Base-by-base conservation (phyloP, 192 early-diverging fungal species). In the Coemansia sp. region DNA sequence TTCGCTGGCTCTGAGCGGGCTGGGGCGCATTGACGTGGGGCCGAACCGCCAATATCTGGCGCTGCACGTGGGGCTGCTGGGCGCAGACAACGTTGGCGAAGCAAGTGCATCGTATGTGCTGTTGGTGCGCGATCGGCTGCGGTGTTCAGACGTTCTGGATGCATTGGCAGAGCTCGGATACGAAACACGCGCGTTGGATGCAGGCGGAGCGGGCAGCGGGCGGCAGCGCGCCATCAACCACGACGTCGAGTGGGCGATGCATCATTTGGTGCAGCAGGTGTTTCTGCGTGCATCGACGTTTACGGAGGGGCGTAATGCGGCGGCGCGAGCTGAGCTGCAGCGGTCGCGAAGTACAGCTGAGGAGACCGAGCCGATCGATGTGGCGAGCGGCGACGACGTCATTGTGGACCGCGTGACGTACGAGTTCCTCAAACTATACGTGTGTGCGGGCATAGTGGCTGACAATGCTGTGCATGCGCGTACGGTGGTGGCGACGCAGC, bases 191-290 rank as follows among this genome's bases (percentile, higher is more conserved):
- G 79, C 63, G 23, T 52, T 74, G 17, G 72, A 73, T n/a, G 65
- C 72, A 27, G 73, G 64, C 15, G 56, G 56, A 27, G 69, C 58
- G 19, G 70, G 66, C 39, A 73, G 73, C 58, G 69, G 78, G 29
- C 64, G 74, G 5, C 65, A 79, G 60, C 73, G 81, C 6, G 76
- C 67, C 1, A 66, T 84, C 51, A 84, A 84, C 68, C 82, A 84
- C 56, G 78, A 84, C 39, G 62, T 81, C 48, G 76, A 80, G 58
- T 84, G 82, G 82, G 82, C 82, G n/a, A 81, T 84, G 68, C 82
- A 84, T 65, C 71, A 84, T 43, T 70, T 84, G 24, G 73, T 73
- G 21, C 71, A 67, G 38, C 78, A 80, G 52, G 82, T 84, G 47
- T 80, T 84, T 43, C 43, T 84, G 50, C 73, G 67, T 5, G 63